Evolutionary conservation across 441 rosid species (phyloP).

Genomic region (Sinapis alba): DNA sequence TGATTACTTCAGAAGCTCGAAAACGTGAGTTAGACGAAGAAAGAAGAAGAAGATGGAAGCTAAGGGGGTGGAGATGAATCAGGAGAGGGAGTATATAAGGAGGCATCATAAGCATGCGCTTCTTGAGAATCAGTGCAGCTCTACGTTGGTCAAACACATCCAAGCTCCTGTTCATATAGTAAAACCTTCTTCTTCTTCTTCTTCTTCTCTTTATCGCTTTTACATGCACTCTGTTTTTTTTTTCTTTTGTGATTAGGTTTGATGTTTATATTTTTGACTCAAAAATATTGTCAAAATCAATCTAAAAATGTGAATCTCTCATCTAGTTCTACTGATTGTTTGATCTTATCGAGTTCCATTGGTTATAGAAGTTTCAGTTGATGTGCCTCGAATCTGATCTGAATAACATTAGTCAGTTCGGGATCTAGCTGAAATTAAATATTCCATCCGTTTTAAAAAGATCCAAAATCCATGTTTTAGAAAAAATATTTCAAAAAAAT

Average conservation of each 20-base stretch:
- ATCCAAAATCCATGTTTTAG: too few relatives aligned
- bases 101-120: constrained; percentile 65
- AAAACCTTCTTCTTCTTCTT: constrained; percentile 29
- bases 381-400: too few relatives aligned
- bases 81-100: constrained; percentile 61
- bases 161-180: constrained; percentile 89
- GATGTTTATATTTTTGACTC: not conserved
- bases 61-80: constrained; percentile 28
- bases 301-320: not conserved
- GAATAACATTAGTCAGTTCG: too few relatives aligned
- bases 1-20: not conserved
- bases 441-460: too few relatives aligned
- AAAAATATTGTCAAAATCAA: not conserved
- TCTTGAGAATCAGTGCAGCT: constrained; percentile 72
- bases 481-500: too few relatives aligned
- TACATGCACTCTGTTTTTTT: not conserved
- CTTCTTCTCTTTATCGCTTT: not conserved
- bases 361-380: too few relatives aligned
- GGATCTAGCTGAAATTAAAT: too few relatives aligned
- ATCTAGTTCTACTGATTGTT: not conserved
- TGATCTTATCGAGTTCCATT: too few relatives aligned
- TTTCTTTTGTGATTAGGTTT: not conserved
- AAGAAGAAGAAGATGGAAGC: constrained; percentile 47
- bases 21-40: not conserved
- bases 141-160: constrained; percentile 75